Evolutionary conservation across 225 moss, liverwort and hornwort genomes (phyloP).

Genomic region (Polytrichum commune): DNA sequence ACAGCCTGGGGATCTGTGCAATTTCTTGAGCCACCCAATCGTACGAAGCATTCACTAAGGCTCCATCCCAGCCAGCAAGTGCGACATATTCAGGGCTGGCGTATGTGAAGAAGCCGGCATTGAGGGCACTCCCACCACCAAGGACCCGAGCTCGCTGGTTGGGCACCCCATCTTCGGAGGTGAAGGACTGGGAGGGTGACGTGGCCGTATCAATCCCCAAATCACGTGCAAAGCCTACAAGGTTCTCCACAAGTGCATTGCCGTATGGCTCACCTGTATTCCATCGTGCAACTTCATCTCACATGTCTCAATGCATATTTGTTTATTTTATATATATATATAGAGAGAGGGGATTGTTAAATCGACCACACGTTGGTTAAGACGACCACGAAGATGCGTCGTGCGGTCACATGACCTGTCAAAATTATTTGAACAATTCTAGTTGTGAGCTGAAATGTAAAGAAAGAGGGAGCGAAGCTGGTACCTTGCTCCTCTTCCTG

Average conservation of each 20-base stretch:
- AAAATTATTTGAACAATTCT: too few species aligned
- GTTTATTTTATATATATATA: too few species aligned
- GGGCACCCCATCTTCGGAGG: constrained; percentile 55
- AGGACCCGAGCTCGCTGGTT: constrained; percentile 57
- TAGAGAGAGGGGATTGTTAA: too few species aligned
- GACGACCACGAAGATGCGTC: too few species aligned
- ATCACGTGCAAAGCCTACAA: constrained; percentile 24
- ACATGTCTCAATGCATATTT: too few species aligned
- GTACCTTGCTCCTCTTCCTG: too few species aligned
- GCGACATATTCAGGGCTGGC: constrained; percentile 53
- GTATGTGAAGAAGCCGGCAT: constrained; percentile 80
- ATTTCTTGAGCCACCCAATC: constrained; percentile 68
- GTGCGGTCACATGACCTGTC: too few species aligned
- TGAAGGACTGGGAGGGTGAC: constrained; percentile 46
- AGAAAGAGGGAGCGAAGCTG: too few species aligned
- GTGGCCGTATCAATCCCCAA: constrained; percentile 31
- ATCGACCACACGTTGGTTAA: too few species aligned
- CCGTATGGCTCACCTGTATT: constrained; percentile 41
- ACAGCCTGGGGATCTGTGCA: constrained; percentile 48
- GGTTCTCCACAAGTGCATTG: constrained; percentile 25
- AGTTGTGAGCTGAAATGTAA: too few species aligned
- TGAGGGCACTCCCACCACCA: constrained; percentile 69
- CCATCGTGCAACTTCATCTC: background rate
- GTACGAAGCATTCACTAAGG: constrained; percentile 58
- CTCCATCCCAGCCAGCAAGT: constrained; percentile 35